Evolutionary conservation across 1,284 basidiomycete genomes (phyloP).

Genomic region (Pseudozyma sp.): DNA sequence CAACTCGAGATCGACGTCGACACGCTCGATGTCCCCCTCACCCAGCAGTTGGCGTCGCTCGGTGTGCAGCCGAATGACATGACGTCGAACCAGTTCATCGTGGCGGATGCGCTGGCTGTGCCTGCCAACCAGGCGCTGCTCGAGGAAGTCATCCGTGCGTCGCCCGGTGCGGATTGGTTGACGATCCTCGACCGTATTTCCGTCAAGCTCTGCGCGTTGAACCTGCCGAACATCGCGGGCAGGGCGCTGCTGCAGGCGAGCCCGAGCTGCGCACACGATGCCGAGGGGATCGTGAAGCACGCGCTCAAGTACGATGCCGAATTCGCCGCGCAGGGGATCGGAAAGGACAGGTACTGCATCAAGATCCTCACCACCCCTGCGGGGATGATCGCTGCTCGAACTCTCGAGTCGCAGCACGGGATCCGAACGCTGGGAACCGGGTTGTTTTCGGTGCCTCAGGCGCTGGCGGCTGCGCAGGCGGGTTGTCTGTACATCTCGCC

Average conservation of each 20-base stretch:
- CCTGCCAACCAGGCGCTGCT: conserved; percentile 15
- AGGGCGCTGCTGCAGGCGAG: conserved; percentile 34
- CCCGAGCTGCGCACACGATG: conserved; percentile 27
- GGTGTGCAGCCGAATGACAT: conserved; percentile 44
- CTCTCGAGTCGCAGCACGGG: conserved; percentile 52
- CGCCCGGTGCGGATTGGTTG: conserved; percentile 29
- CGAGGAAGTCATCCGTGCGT: conserved; percentile 23
- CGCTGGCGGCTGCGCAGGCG: conserved; percentile 67
- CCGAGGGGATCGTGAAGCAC: conserved; percentile 26
- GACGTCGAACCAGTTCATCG: conserved; percentile 49
- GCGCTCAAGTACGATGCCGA: conserved; percentile 33
- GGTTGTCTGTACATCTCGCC: conserved; percentile 66
- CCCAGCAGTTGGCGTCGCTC: conserved; percentile 29
- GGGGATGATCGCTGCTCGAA: conserved; percentile 63
- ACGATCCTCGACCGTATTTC: conserved; percentile 27
- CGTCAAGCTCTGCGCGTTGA: conserved; percentile 30
- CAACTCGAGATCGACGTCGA: conserved; percentile 48
- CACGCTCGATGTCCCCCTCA: conserved; percentile 32
- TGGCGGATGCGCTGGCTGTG: conserved; percentile 31
- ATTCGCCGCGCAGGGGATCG: conserved; percentile 23
- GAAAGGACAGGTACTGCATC: conserved; percentile 65
- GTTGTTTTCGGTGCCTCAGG: conserved; percentile 66
- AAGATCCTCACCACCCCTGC: conserved; percentile 68
- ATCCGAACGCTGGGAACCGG: conserved; percentile 68
- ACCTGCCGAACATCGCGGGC: conserved; percentile 31